These are phyloP conservation scores for Skeletonema grethae DNA, from an alignment of 108 stramenopile genomes.

Conservation along the genomic window DNA sequence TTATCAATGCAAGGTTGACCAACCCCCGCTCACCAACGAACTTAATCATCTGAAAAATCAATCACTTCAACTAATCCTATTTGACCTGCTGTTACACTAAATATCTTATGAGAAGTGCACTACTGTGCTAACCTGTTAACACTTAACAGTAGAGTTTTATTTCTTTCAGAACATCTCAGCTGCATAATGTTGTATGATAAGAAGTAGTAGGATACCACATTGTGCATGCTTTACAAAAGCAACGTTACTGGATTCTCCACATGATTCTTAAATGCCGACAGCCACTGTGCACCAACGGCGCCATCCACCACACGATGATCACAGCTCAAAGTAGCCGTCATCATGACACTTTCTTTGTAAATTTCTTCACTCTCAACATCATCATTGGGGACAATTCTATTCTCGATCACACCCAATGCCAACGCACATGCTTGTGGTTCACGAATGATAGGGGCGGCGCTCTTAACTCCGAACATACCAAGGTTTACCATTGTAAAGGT, in stretches of 20 bases:
- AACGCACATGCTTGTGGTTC: constrained; percentile 96
- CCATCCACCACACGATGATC: constrained; percentile 99
- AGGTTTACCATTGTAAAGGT: constrained; percentile 94
- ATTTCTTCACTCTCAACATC: constrained; percentile 77
- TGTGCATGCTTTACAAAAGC: constrained; percentile 34
- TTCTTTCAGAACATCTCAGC: not conserved
- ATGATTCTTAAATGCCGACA: constrained; percentile 90
- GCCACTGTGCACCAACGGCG: constrained; percentile 96
- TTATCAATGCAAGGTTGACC: too few species aligned
- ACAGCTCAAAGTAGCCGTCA: constrained; percentile 95
- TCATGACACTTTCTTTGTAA: constrained; percentile 83
- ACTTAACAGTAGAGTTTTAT: not conserved
- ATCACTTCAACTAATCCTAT: too few species aligned
- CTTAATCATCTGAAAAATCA: too few species aligned
- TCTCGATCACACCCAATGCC: constrained; percentile 92
- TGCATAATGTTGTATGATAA: not conserved
- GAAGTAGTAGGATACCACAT: not conserved
- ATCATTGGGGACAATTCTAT: constrained; percentile 90
- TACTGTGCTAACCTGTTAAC: not conserved
- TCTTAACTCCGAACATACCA: constrained; percentile 97
- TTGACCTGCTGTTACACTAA: not conserved
- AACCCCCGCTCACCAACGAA: too few species aligned
- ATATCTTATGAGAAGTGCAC: not conserved
- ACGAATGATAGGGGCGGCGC: constrained; percentile 92
- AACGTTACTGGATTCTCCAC: constrained; percentile 88